Base-by-base conservation (phyloP, 257 asterid genomes). In the Solanum bulbocastanum region DNA sequence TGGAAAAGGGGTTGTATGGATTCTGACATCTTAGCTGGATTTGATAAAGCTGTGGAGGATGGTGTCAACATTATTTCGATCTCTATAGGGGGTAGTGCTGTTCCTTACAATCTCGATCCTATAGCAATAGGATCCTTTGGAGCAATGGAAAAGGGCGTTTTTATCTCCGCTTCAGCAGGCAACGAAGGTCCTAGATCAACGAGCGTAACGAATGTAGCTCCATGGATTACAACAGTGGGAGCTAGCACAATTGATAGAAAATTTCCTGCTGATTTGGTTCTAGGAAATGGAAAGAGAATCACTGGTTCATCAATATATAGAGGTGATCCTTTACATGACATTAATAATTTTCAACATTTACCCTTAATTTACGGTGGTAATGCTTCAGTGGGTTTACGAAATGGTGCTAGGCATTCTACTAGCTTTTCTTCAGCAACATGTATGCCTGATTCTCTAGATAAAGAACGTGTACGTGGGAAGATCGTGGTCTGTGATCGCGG, bases 161-260 rank as follows among this genome's bases (percentile, higher is more conserved):
- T 96, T 0, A 93, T 96, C 22, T 94, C 98, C 0, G 98, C 98
- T 8, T 94, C 99, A 7, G 98, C 98, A 0, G 99, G 99, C 2
- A 96, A 96, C 16, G 98, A 94, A 1, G 99, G 99, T 2, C 98
- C 99, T 1, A 69, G 84, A n/a, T 73, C 85, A 71, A 90, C 88
- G 94, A 92, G 96, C 1, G 98, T 95, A 22, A 95, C 96, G 5
- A 96, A 96, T 74, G 94, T 94, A 7, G 95, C 98, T 4, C 98
- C 99, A 2, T 96, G 99, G 99, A 92, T 96, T 71, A 95, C 97
- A 1, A 95, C 95, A 2, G 96, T 96, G 10, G 99, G 99, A 2
- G 99, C 99, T 0, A 90, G 99, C 90, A 96, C 99, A 0, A 95
- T 96, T 1, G 99, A 96, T 68, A 76, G 99, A 30, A 92, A 40